phyloP scores from a whole-genome alignment of 2,329 filamentous ascomycete species.

The Trichoderma guizhouense region DNA sequence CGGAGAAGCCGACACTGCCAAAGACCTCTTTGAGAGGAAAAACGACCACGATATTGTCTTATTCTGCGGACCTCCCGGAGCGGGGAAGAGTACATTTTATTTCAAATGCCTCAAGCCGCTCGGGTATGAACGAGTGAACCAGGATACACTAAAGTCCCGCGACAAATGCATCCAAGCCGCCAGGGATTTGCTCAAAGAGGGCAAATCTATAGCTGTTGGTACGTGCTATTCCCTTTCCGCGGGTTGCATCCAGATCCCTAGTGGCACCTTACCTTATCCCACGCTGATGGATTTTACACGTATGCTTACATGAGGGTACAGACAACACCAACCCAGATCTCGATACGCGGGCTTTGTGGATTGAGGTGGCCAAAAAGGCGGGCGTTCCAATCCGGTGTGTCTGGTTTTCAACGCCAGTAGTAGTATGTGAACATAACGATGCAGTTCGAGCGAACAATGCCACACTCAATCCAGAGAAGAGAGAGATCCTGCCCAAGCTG shows the following conservation, averaged over 20 bases:
- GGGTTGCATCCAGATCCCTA: not conserved
- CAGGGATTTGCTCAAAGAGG: constrained; percentile 58
- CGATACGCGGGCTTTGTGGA: constrained; percentile 75
- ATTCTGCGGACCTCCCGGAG: constrained; percentile 83
- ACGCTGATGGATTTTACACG: not conserved
- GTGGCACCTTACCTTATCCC: not conserved
- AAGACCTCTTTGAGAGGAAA: constrained; percentile 54
- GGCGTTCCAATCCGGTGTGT: constrained; percentile 78
- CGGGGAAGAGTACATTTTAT: constrained; percentile 91
- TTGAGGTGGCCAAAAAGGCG: constrained; percentile 66
- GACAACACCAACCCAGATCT: constrained; percentile 94
- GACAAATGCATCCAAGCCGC: constrained; percentile 72
- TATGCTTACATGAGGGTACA: constrained; percentile 33
- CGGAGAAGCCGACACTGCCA: constrained; percentile 20
- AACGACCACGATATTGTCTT: constrained; percentile 72
- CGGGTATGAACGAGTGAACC: constrained; percentile 82
- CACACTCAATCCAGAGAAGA: constrained; percentile 77
- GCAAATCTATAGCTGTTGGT: constrained; percentile 75
- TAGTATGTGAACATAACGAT: constrained; percentile 82
- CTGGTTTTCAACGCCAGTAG: constrained; percentile 70
- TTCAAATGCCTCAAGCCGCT: constrained; percentile 73
- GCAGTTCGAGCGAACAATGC: constrained; percentile 69
- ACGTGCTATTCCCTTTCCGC: constrained; percentile 34
- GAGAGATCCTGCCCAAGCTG: constrained; percentile 68
- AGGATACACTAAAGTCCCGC: constrained; percentile 77